Percentiles rank a stretch among this genome's conserved stretches.
Conservation (phyloP, 2,329 filamentous ascomycete species). For the Aspergillus puulaauensis region DNA sequence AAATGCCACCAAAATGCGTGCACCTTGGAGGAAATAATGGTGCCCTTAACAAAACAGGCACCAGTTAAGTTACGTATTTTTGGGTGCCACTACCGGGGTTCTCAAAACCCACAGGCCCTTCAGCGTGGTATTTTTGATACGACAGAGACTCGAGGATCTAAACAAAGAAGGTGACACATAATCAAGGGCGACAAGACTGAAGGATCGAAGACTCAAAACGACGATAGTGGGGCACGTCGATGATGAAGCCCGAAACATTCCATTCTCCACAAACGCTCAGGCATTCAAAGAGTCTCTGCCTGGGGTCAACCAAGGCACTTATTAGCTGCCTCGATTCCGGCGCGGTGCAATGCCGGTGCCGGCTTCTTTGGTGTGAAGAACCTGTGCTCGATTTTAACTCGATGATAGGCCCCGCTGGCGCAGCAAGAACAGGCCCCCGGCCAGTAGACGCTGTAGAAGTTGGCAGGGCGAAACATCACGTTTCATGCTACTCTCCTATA, state of each 20-base stretch:
- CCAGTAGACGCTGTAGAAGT: not conserved
- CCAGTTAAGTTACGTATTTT: too few relatives aligned
- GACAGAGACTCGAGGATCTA: not conserved
- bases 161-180: slow-evolving; percentile 7
- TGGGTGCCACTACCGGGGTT: too few relatives aligned
- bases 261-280: not conserved
- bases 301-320: not conserved
- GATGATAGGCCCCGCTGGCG: not conserved
- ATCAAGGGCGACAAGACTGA: not conserved
- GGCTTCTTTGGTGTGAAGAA: not conserved
- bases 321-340: not conserved
- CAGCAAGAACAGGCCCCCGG: too few relatives aligned
- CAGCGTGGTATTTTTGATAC: too few relatives aligned
- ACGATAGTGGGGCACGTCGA: slow-evolving; percentile 5
- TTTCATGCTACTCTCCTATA: not conserved
- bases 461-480: not conserved
- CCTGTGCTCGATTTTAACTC: not conserved
- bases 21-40: not conserved
- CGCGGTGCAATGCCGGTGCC: not conserved
- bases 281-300: not conserved
- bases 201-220: not conserved
- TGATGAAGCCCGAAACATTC: slow-evolving; percentile 7
- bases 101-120: too few relatives aligned
- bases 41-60: not conserved
- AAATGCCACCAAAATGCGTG: not conserved